Evolutionary conservation across 495 filamentous ascomycete genomes (phyloP).

Genomic region (Baudoinia panamericana): DNA sequence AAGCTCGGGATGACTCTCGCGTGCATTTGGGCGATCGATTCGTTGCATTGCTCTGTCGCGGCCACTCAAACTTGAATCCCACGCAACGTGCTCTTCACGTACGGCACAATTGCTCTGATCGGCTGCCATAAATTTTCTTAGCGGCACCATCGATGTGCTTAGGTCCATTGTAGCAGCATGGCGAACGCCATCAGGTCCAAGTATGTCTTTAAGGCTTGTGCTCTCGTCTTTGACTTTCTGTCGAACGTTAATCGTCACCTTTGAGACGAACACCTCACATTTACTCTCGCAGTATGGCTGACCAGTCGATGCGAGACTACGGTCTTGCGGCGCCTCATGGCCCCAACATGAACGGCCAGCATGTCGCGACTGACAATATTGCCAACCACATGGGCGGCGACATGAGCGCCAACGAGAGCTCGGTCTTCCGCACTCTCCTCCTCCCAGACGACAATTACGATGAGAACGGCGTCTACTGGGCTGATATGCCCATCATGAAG

Average conservation of each 20-base stretch:
- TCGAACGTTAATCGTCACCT: not conserved
- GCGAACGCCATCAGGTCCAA: not conserved
- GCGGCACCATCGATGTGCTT: no score
- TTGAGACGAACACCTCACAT: no score
- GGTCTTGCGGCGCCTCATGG: slow-evolving; percentile 34
- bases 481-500: slow-evolving; percentile 55
- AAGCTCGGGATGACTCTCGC: no score
- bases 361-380: slow-evolving; percentile 24
- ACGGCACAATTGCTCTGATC: not conserved
- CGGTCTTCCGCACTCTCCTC: slow-evolving; percentile 59
- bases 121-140: not conserved
- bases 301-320: slow-evolving; percentile 34
- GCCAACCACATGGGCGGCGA: slow-evolving; percentile 23
- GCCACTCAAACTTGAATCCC: not conserved
- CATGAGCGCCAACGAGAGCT: slow-evolving; percentile 50
- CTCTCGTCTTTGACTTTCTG: not conserved
- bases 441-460: slow-evolving; percentile 76
- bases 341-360: slow-evolving; percentile 26
- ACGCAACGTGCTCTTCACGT: not conserved
- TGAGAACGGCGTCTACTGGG: slow-evolving; percentile 74
- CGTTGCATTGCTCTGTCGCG: not conserved
- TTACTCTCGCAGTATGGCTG: slow-evolving; percentile 5
- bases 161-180: no score
- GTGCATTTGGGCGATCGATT: no score
- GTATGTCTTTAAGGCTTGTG: not conserved